Evolutionary conservation across 306 rosid species (phyloP), one percentile per base, ranked within the genome.

Genomic region (Dalbergia oliveri): DNA sequence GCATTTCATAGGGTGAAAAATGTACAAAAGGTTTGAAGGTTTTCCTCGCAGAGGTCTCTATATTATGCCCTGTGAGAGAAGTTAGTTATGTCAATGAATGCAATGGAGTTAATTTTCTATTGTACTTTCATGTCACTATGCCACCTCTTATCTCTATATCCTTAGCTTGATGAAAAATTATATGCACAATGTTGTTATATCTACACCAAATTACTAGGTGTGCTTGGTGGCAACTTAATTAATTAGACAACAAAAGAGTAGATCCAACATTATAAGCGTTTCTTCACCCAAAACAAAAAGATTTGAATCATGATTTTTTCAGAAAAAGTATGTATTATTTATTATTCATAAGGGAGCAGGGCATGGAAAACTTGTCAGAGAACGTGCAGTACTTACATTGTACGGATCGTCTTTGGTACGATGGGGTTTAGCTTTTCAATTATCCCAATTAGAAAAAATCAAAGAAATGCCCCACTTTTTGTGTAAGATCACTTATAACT

Each of bases 1-100:
- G 77, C 66, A 77, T 79, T 54, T 84, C 82, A 53, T 82, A 93
- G 91, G 85, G 84, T 84, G 69, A 60, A 56, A 66, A 81, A 78
- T 92, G 97, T 92, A 88, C 47, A 89, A 86, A 83, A 83, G 23
- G 80, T 66, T 77, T 59, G 67, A 69, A 69, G 49, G 84, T 81
- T 82, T 86, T 86, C 83, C 89, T 86, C 78, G 50, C 80, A 44
- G 86, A 31, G 78, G 74, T 6, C 62, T 83, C 5, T 77, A 58
- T 73, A 67, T 5, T 58, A 45, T 79, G 76, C 81, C 4, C 81
- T 84, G 84, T 75, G 93, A 87, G 89, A 87, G 88, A 83, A 77
- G 86, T 85, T 81, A 16, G 66, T 54, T 54, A 65, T 88, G 84
- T 82, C 62, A 87, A 79, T 76, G 73, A 77, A 86, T 69, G 72